These are phyloP conservation scores for Wallacemonas sp. DNA, from an alignment of 208 protist genomes.

Conservation along the genomic window DNA sequence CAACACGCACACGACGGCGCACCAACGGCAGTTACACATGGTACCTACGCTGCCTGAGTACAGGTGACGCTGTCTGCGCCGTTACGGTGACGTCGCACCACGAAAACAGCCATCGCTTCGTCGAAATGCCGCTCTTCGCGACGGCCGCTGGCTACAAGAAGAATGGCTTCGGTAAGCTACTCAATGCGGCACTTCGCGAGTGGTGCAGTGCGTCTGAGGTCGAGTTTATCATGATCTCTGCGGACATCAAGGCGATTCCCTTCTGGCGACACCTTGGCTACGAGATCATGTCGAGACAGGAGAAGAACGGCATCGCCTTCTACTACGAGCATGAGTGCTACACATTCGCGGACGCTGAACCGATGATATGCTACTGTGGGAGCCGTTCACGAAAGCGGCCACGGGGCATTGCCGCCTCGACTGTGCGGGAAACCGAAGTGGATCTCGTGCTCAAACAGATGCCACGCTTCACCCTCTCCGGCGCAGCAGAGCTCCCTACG, in stretches of 20 bases:
- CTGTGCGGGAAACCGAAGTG: background rate
- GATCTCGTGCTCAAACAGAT: constrained; percentile 33
- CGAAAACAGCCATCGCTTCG: constrained; percentile 74
- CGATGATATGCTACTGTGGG: constrained; percentile 82
- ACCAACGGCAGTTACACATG: constrained; percentile 77
- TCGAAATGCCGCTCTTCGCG: constrained; percentile 86
- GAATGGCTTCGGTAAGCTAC: constrained; percentile 69
- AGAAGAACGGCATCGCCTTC: constrained; percentile 78
- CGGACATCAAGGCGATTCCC: constrained; percentile 76
- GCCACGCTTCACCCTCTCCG: constrained; percentile 47
- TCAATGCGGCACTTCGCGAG: constrained; percentile 71
- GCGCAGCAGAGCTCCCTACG: constrained; percentile 25
- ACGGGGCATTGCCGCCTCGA: background rate
- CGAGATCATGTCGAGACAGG: constrained; percentile 59
- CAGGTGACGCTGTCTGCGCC: constrained; percentile 68
- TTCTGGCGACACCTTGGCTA: constrained; percentile 85
- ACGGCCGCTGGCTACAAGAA: constrained; percentile 87
- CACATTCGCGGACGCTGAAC: constrained; percentile 77
- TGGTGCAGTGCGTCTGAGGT: constrained; percentile 43
- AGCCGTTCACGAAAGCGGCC: constrained; percentile 1
- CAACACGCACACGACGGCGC: constrained; percentile 69
- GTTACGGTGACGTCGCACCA: constrained; percentile 79
- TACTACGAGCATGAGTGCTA: constrained; percentile 89
- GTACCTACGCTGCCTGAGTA: constrained; percentile 69
- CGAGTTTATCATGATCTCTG: constrained; percentile 88